These are phyloP conservation scores for Logfia minima DNA, from an alignment of 129 eudicot species.

Conservation along the genomic window DNA sequence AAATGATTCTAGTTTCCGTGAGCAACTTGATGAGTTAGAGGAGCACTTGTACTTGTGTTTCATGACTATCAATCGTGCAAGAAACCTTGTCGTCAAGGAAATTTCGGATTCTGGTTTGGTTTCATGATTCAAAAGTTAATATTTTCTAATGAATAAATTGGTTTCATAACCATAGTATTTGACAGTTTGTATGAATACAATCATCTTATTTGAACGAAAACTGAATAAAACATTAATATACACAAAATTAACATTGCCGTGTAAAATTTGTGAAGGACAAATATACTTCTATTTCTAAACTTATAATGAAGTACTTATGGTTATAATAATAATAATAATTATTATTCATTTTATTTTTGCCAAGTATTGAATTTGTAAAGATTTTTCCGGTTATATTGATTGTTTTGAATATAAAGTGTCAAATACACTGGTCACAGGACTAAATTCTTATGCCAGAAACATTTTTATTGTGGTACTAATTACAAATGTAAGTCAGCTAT, in stretches of 20 bases:
- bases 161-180: neutral
- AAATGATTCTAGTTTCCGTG: conserved; percentile 53
- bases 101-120: conserved; percentile 32
- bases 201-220: neutral
- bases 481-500: neutral
- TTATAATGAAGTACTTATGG: neutral
- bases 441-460: too few relatives aligned
- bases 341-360: neutral
- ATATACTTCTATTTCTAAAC: neutral
- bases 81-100: conserved; percentile 68
- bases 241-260: neutral
- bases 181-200: neutral
- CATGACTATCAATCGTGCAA: conserved; percentile 82
- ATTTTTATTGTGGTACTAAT: too few relatives aligned
- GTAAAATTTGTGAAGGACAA: too few relatives aligned
- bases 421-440: too few relatives aligned
- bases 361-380: neutral
- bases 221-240: neutral
- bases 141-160: neutral
- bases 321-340: neutral
- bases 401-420: neutral
- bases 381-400: neutral
- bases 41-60: conserved; percentile 79
- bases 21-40: conserved; percentile 84
- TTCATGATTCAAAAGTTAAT: neutral